Conservation (phyloP, 2,329 filamentous ascomycete genomes). For the Ophiostoma novo-ulmi region DNA sequence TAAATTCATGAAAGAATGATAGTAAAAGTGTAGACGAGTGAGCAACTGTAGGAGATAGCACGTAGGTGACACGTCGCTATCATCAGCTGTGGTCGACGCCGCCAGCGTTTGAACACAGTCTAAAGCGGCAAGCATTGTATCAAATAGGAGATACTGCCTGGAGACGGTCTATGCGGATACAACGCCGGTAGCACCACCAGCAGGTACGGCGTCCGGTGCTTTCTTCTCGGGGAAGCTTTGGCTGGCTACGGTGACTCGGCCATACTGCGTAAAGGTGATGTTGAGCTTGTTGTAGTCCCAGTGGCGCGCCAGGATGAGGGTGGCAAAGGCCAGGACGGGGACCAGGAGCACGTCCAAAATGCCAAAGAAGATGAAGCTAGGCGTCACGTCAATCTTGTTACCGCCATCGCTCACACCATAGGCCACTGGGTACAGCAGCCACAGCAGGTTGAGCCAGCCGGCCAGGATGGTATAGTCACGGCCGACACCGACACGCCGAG, state of each 20-base stretch:
- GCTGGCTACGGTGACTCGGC: conserved; percentile 41
- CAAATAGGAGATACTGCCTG: neutral
- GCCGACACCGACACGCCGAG: conserved; percentile 40
- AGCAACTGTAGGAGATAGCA: neutral
- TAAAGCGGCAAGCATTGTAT: neutral
- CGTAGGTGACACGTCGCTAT: neutral
- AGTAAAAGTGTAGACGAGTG: neutral
- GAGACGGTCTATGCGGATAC: conserved; percentile 13
- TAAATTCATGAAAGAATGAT: neutral
- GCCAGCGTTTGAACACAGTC: neutral
- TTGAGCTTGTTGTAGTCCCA: conserved; percentile 51
- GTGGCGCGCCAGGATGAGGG: conserved; percentile 41
- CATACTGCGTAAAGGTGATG: conserved; percentile 52
- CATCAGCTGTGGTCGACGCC: neutral
- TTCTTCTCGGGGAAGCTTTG: conserved; percentile 47
- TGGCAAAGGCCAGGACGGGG: conserved; percentile 40
- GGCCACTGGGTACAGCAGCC: conserved; percentile 52
- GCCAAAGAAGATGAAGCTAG: conserved; percentile 48
- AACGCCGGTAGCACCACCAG: neutral
- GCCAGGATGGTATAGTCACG: conserved; percentile 44
- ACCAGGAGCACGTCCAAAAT: conserved; percentile 49
- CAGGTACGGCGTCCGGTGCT: conserved; percentile 22
- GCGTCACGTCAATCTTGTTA: conserved; percentile 45
- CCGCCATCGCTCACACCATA: conserved; percentile 50
- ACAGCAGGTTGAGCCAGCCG: conserved; percentile 47